Evolutionary conservation across 306 rosid genomes (phyloP), one percentile per base, ranked within the genome.

Genomic region (Clitoria ternatea): DNA sequence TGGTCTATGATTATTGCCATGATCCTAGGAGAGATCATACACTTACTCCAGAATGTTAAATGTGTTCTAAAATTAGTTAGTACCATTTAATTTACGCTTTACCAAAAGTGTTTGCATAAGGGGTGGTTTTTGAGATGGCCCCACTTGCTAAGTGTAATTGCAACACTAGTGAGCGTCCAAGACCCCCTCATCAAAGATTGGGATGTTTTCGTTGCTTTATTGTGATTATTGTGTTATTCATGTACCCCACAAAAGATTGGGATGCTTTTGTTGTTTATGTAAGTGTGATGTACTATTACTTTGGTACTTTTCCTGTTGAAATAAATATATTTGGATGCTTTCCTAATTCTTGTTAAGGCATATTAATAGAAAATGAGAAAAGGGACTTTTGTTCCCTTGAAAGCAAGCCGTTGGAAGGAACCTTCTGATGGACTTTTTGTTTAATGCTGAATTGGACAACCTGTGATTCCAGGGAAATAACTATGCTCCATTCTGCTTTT

Each of bases 1-100:
- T 91, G 90, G 85, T 87, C 32, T 94, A 94, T 66, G 22, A 89
- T 72, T 94, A 91, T 20, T 94, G 99, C 82, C 69, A 61, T 29
- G 99, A 94, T 60, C 83, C 91, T 5, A 80, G 45, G 17, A 86
- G 92, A 83, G 99, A 94, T 76, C 99, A 77, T 62, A 67, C 90
- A 1, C 86, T 22, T 1, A 91, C 68, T 17, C 99, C 99, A 0
- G 99, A 91, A 76, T 91, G 99, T 44, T 91, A 69, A 73, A 65
- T 72, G 66, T 81, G 18, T 47, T 66, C 18, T 26, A 44, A 64
- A 50, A 19, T 62, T 62, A 6, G 13, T 18, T 18, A 50, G 37
- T 52, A 60, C 18, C 5, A 0, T 68, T 59, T 37, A 4, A 36
- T n/a, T 5, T 11, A 20, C 26, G 12, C 1, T 1, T 26, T 27